These are phyloP conservation scores for Hypoxylon perforatum DNA, from an alignment of 495 filamentous ascomycete genomes.

Conservation along the genomic window DNA sequence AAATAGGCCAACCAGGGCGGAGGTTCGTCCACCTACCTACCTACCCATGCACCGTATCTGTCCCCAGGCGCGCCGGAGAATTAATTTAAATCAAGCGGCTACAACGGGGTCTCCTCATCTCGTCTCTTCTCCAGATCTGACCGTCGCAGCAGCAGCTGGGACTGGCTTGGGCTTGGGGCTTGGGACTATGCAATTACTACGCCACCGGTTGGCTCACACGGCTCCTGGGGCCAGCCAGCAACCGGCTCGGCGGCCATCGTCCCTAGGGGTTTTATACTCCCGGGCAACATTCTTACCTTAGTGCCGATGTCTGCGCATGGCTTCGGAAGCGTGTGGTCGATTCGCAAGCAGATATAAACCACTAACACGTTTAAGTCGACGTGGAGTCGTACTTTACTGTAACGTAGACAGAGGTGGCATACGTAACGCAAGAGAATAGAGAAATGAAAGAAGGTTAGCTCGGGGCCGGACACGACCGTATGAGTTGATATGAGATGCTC, in stretches of 20 bases:
- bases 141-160: conserved; percentile 29
- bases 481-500: conserved; percentile 2
- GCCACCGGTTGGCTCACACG: conserved; percentile 28
- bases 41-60: conserved; percentile 33
- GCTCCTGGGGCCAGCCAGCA: conserved; percentile 24
- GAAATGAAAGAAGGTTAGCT: conserved; percentile 4
- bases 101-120: conserved; percentile 37
- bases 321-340: conserved; percentile 1
- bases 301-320: conserved; percentile 20
- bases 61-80: conserved; percentile 41
- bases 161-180: conserved; percentile 22
- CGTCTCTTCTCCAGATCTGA: conserved; percentile 29
- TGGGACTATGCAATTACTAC: conserved; percentile 37
- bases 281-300: conserved; percentile 18
- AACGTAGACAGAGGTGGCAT: conserved; percentile 27
- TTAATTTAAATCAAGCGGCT: conserved; percentile 40
- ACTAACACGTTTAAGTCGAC: conserved; percentile 19
- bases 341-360: conserved; percentile 1
- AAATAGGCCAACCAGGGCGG: conserved; percentile 33
- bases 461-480: conserved; percentile 15
- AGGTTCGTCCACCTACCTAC: conserved; percentile 5
- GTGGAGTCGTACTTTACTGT: conserved; percentile 21
- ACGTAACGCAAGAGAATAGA: conserved; percentile 7
- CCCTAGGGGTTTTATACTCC: conserved; percentile 15
- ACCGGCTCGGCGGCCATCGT: conserved; percentile 17